Evolutionary conservation across 2,329 filamentous ascomycete species (phyloP), one percentile per base, ranked within the genome.

Genomic region (Thielaviopsis ethacetica): DNA sequence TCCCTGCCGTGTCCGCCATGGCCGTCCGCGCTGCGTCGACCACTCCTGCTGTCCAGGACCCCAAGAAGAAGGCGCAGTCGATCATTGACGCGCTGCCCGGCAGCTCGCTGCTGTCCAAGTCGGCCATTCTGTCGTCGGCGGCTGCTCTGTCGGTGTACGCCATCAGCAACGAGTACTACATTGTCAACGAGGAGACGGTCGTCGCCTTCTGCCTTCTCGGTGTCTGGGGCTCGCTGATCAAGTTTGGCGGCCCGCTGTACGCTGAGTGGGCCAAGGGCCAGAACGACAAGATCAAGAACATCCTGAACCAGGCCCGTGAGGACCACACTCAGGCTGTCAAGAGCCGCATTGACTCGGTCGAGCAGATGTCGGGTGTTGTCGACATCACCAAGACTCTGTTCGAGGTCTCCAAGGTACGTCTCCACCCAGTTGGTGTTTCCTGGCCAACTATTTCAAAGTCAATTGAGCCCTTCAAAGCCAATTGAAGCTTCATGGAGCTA

Each of bases 161-260:
- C 70, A 90, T 98, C 76, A 94, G 88, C 84, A 98, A 95, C 78
- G 93, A 98, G 83, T 90, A 97, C 80, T 97, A 96, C 76, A 90
- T 98, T 72, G 81, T 98, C 76, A 98, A 98, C 79, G 93, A 98
- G 81, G 93, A 98, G 80, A 87, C 91, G 64, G 87, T 98, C 71
- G 88, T 95, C 70, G 88, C 88, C 65, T 82, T 98, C 76, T 93
- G 87, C 73, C 80, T 98, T 68, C 78, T 97, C 71, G 89, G 86
- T 71, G 88, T 97, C 71, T 98, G 95, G 86, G 85, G 80, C 70
- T 89, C 84, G 63, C 81, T 95, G 68, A 91, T 88, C 77, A 93
- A 94, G 76, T 96, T 89, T 72, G 90, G 88, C 69, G 93, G 91
- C 59, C 93, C 93, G 62, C 78, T 85, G 73, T 97, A 97, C 82